Conservation (phyloP, 2,329 filamentous ascomycete genomes). For the Epichloe gansuensis region DNA sequence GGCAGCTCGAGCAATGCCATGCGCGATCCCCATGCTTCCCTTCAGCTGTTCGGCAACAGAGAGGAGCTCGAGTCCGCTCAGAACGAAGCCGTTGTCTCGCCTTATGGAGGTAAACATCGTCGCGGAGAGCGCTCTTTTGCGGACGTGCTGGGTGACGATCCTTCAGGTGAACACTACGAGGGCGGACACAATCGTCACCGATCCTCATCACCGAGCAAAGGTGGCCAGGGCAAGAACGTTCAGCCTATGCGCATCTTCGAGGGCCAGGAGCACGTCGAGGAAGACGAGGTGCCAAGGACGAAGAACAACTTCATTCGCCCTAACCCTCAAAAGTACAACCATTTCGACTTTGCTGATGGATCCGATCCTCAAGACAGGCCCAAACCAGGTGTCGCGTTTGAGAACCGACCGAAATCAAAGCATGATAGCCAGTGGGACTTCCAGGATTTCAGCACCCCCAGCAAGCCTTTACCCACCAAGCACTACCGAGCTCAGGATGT, state of each 20-base stretch:
- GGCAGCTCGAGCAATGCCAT: slow-evolving; percentile 40
- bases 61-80: slow-evolving; percentile 43
- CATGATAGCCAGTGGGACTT: slow-evolving; percentile 75
- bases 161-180: slow-evolving; percentile 30
- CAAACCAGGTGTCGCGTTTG: slow-evolving; percentile 25
- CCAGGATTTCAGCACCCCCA: slow-evolving; percentile 73
- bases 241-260: slow-evolving; percentile 52
- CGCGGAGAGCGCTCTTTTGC: slow-evolving; percentile 50
- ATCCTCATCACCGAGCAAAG: slow-evolving; percentile 37
- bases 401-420: slow-evolving; percentile 41
- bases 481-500: slow-evolving; percentile 51
- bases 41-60: slow-evolving; percentile 62
- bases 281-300: slow-evolving; percentile 26
- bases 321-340: slow-evolving; percentile 67
- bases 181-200: slow-evolving; percentile 31
- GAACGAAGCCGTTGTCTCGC: slow-evolving; percentile 41
- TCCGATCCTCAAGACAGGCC: slow-evolving; percentile 37
- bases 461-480: slow-evolving; percentile 53
- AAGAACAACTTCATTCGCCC: slow-evolving; percentile 43
- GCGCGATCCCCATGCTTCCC: slow-evolving; percentile 55
- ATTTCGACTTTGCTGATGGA: slow-evolving; percentile 71
- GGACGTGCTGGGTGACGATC: slow-evolving; percentile 55
- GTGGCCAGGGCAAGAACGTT: slow-evolving; percentile 47
- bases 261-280: slow-evolving; percentile 31
- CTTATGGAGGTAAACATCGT: slow-evolving; percentile 46